A percentile compares a stretch with the other conserved stretches of the same genome.
Evolutionary conservation across 192 early-diverging fungal genomes (phyloP).

Genomic region (Glomus cerebriforme): DNA sequence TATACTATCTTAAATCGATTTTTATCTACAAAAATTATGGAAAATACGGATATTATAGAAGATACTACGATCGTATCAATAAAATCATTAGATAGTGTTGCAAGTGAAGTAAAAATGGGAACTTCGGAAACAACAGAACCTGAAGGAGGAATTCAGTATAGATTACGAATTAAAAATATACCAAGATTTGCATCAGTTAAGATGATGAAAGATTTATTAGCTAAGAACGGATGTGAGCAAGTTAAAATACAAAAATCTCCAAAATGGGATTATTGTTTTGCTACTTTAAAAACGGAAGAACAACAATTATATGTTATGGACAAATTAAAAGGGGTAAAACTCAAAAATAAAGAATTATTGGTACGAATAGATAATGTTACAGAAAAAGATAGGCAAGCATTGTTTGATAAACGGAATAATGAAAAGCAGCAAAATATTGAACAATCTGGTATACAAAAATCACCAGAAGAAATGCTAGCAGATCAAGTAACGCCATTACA

Average conservation of each 20-base stretch:
- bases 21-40: too few species aligned
- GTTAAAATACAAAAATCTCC: conserved; percentile 4
- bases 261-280: conserved; percentile 10
- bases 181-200: conserved; percentile 3
- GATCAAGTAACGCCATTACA: conserved; percentile 75
- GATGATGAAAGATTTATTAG: conserved; percentile 3
- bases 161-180: neutral
- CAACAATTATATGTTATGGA: neutral
- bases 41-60: too few species aligned
- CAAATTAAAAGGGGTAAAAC: conserved; percentile 8
- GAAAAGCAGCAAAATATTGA: conserved; percentile 26
- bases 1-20: too few species aligned
- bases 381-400: neutral
- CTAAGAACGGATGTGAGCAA: neutral
- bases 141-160: neutral
- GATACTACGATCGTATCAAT: too few species aligned
- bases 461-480: conserved; percentile 60
- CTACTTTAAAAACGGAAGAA: neutral
- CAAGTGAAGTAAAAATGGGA: too few species aligned
- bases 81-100: too few species aligned
- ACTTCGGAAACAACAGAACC: too few species aligned
- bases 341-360: conserved; percentile 6
- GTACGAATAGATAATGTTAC: neutral
- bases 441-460: conserved; percentile 41
- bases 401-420: neutral